phyloP scores from a whole-genome alignment of 768 basidiomycete genomes.

The Lactifluus echinatus region DNA sequence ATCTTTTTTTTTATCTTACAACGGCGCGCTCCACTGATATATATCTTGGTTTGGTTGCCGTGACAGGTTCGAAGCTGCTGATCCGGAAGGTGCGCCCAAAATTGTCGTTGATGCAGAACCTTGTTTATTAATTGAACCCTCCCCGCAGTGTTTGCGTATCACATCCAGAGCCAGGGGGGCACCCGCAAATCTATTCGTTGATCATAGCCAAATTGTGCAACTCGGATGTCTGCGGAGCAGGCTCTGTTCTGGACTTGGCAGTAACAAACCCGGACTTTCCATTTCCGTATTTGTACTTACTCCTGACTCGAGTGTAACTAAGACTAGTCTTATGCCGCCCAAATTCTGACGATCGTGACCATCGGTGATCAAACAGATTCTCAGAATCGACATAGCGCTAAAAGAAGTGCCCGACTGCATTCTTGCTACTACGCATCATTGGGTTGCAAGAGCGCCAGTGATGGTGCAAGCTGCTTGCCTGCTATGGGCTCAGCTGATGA shows the following conservation, averaged over 20 bases:
- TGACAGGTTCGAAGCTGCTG: constrained; percentile 35
- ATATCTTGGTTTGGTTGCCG: background rate
- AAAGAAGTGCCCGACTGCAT: background rate
- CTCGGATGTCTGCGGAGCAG: constrained; percentile 36
- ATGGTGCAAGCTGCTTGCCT: background rate
- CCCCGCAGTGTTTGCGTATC: constrained; percentile 32
- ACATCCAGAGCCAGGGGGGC: constrained; percentile 38
- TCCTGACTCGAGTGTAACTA: background rate
- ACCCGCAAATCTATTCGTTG: constrained; percentile 36
- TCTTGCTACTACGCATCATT: background rate
- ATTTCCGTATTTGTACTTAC: background rate
- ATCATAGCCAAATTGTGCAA: constrained; percentile 39
- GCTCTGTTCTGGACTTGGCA: no score
- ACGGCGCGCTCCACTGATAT: background rate
- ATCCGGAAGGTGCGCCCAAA: constrained; percentile 26
- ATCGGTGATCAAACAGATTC: background rate
- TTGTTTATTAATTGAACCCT: background rate
- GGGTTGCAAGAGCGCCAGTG: background rate
- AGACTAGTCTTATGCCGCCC: background rate
- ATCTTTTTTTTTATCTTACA: background rate
- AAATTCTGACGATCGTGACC: background rate
- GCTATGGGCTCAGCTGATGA: background rate
- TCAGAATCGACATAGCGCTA: background rate
- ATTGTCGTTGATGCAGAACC: background rate
- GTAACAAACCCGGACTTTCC: background rate